phyloP scores from a whole-genome alignment of 345 rosid genomes.

The Euphorbia lathyris region DNA sequence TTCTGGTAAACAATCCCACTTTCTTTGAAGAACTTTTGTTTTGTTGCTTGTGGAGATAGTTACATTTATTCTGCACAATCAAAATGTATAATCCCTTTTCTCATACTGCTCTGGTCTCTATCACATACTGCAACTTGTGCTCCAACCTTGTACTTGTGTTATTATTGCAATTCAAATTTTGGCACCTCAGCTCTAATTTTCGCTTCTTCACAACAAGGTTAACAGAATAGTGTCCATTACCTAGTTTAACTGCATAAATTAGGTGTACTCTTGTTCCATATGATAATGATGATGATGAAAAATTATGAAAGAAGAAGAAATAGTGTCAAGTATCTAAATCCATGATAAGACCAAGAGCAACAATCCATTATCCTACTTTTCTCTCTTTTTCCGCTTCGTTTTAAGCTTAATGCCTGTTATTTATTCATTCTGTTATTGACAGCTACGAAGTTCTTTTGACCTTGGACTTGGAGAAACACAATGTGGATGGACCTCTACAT shows the following conservation, averaged over 20 bases:
- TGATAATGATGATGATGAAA: background rate
- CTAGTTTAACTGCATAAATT: background rate
- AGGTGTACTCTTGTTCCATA: background rate
- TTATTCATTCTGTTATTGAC: constrained; percentile 11
- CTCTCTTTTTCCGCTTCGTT: background rate
- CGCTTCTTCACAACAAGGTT: background rate
- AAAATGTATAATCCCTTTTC: background rate
- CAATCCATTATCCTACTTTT: background rate
- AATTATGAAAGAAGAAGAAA: background rate
- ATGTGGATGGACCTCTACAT: constrained; percentile 42
- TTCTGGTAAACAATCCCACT: too few species aligned
- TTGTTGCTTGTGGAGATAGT: background rate
- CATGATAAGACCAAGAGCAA: background rate
- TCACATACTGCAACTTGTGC: background rate
- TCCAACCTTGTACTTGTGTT: too few species aligned
- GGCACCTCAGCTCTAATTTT: background rate
- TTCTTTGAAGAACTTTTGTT: background rate
- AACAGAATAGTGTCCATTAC: background rate
- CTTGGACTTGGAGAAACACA: constrained; percentile 48
- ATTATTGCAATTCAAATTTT: too few species aligned
- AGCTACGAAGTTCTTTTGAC: constrained; percentile 66
- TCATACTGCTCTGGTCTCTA: background rate
- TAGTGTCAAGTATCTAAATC: background rate
- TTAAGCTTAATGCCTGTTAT: background rate
- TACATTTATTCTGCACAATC: background rate